phyloP scores from a whole-genome alignment of 805 yeast species.

The Metschnikowia orientalis region DNA sequence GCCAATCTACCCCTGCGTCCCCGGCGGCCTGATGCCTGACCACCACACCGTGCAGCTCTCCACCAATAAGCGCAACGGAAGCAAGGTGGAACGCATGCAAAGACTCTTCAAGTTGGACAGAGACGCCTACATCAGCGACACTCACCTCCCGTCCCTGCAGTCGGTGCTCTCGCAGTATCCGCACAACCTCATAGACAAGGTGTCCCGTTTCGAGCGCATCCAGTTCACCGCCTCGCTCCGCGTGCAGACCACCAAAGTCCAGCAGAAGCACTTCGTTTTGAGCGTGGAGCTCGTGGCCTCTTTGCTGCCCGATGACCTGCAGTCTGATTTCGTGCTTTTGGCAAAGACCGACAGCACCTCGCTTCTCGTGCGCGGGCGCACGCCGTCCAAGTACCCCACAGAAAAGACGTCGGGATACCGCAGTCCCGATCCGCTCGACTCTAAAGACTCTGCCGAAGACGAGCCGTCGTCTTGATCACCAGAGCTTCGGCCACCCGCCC shows the following conservation, averaged over 20 bases:
- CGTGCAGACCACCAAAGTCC: constrained; percentile 33
- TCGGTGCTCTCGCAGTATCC: constrained; percentile 10
- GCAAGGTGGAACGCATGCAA: constrained; percentile 46
- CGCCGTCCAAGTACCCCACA: constrained; percentile 51
- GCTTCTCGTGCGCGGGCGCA: constrained; percentile 57
- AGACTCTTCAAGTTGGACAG: constrained; percentile 46
- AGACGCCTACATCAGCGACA: constrained; percentile 2
- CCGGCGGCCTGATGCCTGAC: constrained; percentile 50
- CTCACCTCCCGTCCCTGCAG: not conserved
- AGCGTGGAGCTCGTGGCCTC: constrained; percentile 50
- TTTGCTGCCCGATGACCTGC: not conserved
- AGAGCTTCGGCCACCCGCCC: not conserved
- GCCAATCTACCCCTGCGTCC: constrained; percentile 53
- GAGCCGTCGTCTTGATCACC: not conserved
- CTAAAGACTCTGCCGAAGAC: no score
- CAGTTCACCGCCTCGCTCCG: constrained; percentile 54
- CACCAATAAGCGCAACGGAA: constrained; percentile 54
- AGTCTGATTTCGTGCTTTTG: constrained; percentile 23
- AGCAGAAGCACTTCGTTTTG: constrained; percentile 41
- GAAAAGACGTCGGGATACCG: constrained; percentile 13
- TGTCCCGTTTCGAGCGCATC: constrained; percentile 63
- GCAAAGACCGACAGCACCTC: constrained; percentile 55
- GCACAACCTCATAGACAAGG: constrained; percentile 29
- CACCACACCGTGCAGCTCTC: constrained; percentile 55
- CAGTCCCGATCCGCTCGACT: no score